Conservation (phyloP, 306 rosid genomes). For the Sesbania bispinosa region DNA sequence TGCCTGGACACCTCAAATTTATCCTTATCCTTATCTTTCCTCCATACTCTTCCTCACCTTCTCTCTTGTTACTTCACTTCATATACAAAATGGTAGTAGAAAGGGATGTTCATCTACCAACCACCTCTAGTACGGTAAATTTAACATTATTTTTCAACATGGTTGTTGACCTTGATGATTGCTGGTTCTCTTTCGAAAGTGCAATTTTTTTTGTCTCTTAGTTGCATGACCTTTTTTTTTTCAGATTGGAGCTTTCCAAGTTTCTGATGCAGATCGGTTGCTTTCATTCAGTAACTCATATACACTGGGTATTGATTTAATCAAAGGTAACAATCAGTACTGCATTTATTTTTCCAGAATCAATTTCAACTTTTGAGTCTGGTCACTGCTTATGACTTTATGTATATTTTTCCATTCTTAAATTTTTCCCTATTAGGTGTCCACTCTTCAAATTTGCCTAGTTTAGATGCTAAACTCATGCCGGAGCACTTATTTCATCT, state of each 20-base stretch:
- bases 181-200: neutral
- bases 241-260: slow-evolving; percentile 58
- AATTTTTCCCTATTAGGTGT: slow-evolving; percentile 39
- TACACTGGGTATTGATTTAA: slow-evolving; percentile 53
- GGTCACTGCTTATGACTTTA: neutral
- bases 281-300: slow-evolving; percentile 64
- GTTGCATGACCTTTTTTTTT: slow-evolving; percentile 16
- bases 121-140: neutral
- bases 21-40: neutral
- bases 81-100: too few species aligned
- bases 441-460: slow-evolving; percentile 43
- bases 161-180: neutral
- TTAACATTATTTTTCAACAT: neutral
- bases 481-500: slow-evolving; percentile 80
- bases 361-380: neutral
- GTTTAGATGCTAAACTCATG: slow-evolving; percentile 64
- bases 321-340: slow-evolving; percentile 48
- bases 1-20: neutral
- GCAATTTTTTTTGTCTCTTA: neutral
- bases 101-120: neutral
- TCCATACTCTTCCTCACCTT: neutral
- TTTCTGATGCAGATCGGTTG: slow-evolving; percentile 55
- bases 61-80: too few species aligned
- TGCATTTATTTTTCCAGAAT: neutral
- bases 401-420: neutral